Evolutionary conservation across 140 eudicot genomes (phyloP), one percentile per base, ranked within the genome.

Genomic region (Senecio squalidus): DNA sequence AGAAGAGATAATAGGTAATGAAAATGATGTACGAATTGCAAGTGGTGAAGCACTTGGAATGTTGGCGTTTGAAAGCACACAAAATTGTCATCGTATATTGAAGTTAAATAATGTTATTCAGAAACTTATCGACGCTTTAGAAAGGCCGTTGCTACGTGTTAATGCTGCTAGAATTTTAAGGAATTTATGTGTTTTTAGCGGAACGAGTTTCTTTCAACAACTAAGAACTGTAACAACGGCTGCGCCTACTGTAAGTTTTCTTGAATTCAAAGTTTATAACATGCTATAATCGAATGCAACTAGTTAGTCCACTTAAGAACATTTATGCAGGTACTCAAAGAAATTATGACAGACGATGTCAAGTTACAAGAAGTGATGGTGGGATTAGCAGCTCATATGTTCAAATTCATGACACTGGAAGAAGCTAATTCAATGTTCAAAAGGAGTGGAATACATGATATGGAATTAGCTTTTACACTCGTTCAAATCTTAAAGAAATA

Each of bases 11-110:
- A 30, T 52, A 0, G 76, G 64, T 30, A 43, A 51, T 27, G 59
- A 66, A 33, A 58, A 30, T 5, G 55, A 74, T 43, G 97, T 83
- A 0, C 78, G 77, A 29, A 75, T 49, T 55, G 84, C 87, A 39
- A 89, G 95, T 25, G 97, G 97, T 8, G 97, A 85, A 76, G 95
- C 95, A 21, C 39, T 90, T 9, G 80, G 90, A 11, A 85, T 90
- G 97, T 70, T 90, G 66, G 95, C 83, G 10, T 70, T 85, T 22
- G 86, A 80, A 51, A 82, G 97, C 69, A 59, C 58, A 30, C 48
- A 53, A 16, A 82, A 77, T 14, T 90, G 95, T 50, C 69, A 58
- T 10, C 61, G 85, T 10, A 80, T 90, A 17, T 66, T 85, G 74
- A 80, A 76, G 41, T 15, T 83, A 50, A 62, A n/a, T n/a, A n/a